A percentile compares a stretch with the other conserved stretches of the same genome.
phyloP scores from a whole-genome alignment of 352 stramenopile genomes.

The Phytophthora pluvialis region DNA sequence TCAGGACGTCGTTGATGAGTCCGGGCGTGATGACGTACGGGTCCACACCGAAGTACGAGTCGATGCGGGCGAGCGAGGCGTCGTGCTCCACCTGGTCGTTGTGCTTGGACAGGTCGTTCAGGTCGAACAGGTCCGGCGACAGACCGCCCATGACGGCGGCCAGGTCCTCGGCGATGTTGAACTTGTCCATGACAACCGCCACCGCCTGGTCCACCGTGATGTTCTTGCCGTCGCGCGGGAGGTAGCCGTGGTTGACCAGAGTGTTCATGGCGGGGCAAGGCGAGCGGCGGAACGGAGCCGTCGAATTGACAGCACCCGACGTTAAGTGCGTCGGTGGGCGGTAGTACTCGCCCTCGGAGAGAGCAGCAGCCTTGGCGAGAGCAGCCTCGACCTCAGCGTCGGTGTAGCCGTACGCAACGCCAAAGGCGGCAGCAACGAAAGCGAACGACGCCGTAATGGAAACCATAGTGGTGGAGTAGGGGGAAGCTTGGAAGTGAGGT shows the following conservation, averaged over 20 bases:
- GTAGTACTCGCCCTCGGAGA: conserved; percentile 38
- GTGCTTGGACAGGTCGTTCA: conserved; percentile 36
- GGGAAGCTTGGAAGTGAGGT: not conserved
- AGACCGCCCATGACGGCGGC: conserved; percentile 23
- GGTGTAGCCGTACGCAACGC: conserved; percentile 27
- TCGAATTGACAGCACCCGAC: conserved; percentile 36
- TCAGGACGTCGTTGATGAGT: conserved; percentile 31
- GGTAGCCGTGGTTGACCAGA: conserved; percentile 15
- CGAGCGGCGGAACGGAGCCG: conserved; percentile 36
- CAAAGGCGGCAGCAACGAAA: conserved; percentile 14
- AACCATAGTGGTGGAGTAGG: conserved; percentile 10
- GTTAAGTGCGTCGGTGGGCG: conserved; percentile 32
- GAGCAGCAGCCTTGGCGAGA: conserved; percentile 16
- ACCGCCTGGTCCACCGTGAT: conserved; percentile 35
- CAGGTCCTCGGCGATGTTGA: conserved; percentile 43
- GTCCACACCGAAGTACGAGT: conserved; percentile 34
- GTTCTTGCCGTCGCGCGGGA: conserved; percentile 51
- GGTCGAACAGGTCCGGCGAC: conserved; percentile 28
- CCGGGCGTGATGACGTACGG: conserved; percentile 21
- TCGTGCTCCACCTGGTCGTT: conserved; percentile 35
- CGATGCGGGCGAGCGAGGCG: conserved; percentile 28
- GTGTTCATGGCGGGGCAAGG: conserved; percentile 57
- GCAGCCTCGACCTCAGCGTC: conserved; percentile 21
- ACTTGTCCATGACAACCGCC: conserved; percentile 40
- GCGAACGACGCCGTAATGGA: conserved; percentile 13